Evolutionary conservation across 371 early-diverging fungal genomes (phyloP), one percentile per base, ranked within the genome.

Genomic region (Lichtheimia ramosa): DNA sequence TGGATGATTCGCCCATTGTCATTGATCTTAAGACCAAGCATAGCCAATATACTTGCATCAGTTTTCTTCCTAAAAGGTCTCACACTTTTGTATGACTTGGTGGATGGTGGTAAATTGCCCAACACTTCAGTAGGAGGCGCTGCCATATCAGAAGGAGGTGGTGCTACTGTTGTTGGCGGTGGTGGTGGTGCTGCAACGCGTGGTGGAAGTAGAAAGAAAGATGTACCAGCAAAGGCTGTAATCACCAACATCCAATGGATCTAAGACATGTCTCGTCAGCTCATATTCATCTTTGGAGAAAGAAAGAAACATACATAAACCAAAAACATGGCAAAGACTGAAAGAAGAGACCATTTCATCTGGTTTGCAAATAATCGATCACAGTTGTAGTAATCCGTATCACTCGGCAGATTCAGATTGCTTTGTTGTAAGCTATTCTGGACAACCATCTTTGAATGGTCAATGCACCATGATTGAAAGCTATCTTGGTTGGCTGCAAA

Each of bases 331-430:
- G 71, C 43, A 2, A 74, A 43, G 12, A 70, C 56, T 21, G 70
- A 68, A n/a, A 71, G 18, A 7, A 81, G 51, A 1, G 70, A 62
- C 70, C 77, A 81, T 54, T 81, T 81, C 21, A 73, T 27, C 60
- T 81, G 75, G 50, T 73, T 71, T 23, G 71, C 46, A 41, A 59
- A 77, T n/a, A 81, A 20, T 28, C 71, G 68, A 28, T 71, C 56
- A 20, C 81, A 81, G 24, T 81, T 77, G 51, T 75, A 81, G n/a
- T 65, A 70, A 41, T 77, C 75, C 0, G 12, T 50, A 14, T 53
- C 34, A 12, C 54, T 23, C 20, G 20, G 25, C 10, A 64, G n/a
- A 2, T 50, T 18, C 10, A 34, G 8, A 39, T 39, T 51, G 54
- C 24, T 24, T 23, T 41, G n/a, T 7, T 59, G 24, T 16, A 61